These are phyloP conservation scores for Carex cristatella DNA, from an alignment of 176 grass and related monocot species.

Conservation along the genomic window DNA sequence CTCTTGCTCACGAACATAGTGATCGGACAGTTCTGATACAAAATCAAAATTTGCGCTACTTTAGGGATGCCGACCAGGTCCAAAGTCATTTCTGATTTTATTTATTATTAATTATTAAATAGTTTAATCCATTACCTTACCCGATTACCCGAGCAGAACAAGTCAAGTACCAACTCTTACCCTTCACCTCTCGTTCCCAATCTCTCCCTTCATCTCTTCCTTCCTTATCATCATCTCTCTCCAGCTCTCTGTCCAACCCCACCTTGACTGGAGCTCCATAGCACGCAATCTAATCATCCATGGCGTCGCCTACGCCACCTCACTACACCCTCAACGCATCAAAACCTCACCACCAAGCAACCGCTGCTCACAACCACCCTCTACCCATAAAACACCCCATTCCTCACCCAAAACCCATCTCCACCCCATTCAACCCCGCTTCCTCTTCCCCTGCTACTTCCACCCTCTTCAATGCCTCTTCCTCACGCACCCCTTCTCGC, in stretches of 20 bases:
- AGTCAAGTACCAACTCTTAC: not conserved
- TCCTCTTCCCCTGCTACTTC: not conserved
- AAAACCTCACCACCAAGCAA: slow-evolving; percentile 23
- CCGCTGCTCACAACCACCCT: slow-evolving; percentile 13
- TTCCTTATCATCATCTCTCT: not conserved
- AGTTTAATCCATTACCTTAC: no score
- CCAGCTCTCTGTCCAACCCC: no score
- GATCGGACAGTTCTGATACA: no score
- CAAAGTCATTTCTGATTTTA: no score
- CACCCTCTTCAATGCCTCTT: not conserved
- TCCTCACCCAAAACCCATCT: slow-evolving; percentile 2
- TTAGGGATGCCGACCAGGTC: no score
- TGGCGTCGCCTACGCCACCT: slow-evolving; percentile 71
- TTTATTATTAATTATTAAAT: no score
- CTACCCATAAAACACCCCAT: not conserved
- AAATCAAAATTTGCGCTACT: no score
- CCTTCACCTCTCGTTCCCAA: not conserved
- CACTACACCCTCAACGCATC: slow-evolving; percentile 28
- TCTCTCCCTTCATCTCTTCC: not conserved
- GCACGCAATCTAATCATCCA: not conserved
- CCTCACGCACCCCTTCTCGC: slow-evolving; percentile 27
- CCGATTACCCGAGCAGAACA: no score
- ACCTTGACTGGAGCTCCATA: not conserved
- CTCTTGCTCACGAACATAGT: no score
- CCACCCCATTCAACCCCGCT: not conserved